Base-by-base conservation (phyloP, 2,329 filamentous ascomycete genomes). In the Arthrobotrys musiformis region DNA sequence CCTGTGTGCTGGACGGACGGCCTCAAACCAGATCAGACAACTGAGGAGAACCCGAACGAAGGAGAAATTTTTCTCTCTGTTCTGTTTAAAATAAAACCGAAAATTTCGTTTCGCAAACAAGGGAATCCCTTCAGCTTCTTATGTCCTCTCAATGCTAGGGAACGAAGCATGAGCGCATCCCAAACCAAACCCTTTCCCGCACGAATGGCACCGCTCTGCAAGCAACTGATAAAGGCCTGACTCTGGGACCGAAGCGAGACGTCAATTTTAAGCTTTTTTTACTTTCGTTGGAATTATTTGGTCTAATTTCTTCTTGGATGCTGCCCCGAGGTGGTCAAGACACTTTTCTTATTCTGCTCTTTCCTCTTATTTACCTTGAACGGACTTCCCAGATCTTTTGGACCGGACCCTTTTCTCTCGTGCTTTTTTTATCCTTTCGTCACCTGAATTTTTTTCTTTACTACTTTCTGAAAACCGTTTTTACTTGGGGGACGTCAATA, bases 201-300 rank as follows among this genome's bases (percentile, higher is more conserved):
- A 52, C 60, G 48, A 77, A 77, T 67, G 48, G 66, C 40, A 52
- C 37, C 52, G 56, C 56, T 60, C 40, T 70, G 63, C 58, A 54
- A 46, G 24, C 72, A 77, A 70, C 37, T 77, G 58, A 64, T 70
- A 70, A 77, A 63, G 60, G 66, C 56, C 66, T 70, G 66, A 67
- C 40, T 70, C 44, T 66, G 60, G 52, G 66, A 63, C 60, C 61
- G 73, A 77, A 77, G 73, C 73, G 73, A 77, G 73, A 77, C 73
- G 73, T 77, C 73, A 77, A 77, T 77, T 77, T 77, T 77, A 77
- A 77, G 73, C 73, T 70, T 77, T 76, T 73, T 74, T n/a, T 46
- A 44, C 54, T 70, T 42, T 61, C 42, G 73, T 64, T 70, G 66
- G 60, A 66, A 67, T 60, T 64, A 63, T 66, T 73, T 66, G 66